These are phyloP conservation scores for Podaxis sp. DNA, from an alignment of 768 basidiomycete species.

Conservation along the genomic window DNA sequence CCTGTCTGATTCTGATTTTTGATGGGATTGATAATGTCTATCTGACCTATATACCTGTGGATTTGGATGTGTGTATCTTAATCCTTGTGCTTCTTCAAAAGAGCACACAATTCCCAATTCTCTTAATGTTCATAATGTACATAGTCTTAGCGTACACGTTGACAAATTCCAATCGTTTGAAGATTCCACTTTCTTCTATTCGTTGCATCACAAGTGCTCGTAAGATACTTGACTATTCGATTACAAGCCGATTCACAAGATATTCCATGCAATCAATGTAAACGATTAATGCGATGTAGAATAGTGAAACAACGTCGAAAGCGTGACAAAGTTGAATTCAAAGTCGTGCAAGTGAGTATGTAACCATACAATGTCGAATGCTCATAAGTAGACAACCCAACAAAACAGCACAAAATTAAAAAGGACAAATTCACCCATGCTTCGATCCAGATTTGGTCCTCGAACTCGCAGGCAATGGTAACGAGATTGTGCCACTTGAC, in stretches of 20 bases:
- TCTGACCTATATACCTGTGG: neutral
- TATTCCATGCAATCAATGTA: neutral
- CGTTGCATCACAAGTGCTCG: neutral
- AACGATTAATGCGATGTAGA: neutral
- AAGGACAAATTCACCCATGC: neutral
- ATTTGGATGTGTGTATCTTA: neutral
- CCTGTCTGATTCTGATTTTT: neutral
- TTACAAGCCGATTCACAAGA: neutral
- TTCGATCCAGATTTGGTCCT: conserved; percentile 11
- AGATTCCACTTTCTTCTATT: neutral
- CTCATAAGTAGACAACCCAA: neutral
- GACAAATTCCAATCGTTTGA: neutral
- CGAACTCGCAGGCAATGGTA: neutral
- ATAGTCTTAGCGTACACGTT: neutral
- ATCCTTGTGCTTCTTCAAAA: neutral
- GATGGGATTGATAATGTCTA: too few species aligned
- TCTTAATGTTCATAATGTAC: neutral
- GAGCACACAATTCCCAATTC: neutral
- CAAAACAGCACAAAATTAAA: neutral
- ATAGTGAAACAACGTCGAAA: neutral
- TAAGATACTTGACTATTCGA: neutral
- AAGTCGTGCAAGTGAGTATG: neutral
- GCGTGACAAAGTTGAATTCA: neutral
- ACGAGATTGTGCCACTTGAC: conserved; percentile 19
- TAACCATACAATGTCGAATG: conserved; percentile 7